These are phyloP conservation scores for Aquilaria malaccensis DNA, from an alignment of 345 rosid genomes.

Conservation along the genomic window DNA sequence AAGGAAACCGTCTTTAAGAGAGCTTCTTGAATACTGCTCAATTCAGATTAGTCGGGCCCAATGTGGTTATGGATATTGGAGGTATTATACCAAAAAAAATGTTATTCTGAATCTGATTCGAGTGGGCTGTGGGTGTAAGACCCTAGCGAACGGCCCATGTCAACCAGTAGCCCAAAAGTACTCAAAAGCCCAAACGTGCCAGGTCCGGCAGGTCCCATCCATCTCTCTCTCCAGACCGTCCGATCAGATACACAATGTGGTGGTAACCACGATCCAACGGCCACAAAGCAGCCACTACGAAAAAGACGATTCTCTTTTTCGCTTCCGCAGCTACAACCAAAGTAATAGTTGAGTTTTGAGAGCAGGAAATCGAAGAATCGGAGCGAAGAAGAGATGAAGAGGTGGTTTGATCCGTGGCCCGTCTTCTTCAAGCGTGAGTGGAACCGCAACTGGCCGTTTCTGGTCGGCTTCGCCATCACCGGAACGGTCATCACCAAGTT, in stretches of 20 bases:
- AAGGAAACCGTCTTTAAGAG: too few species aligned
- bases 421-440: constrained; percentile 83
- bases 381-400: constrained; percentile 23
- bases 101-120: too few species aligned
- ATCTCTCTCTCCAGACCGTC: constrained; percentile 5
- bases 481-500: constrained; percentile 64
- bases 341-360: neutral
- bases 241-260: constrained; percentile 2
- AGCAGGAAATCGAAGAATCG: neutral
- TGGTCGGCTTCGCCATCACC: constrained; percentile 73
- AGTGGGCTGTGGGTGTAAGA: too few species aligned
- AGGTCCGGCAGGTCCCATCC: too few species aligned
- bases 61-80: too few species aligned
- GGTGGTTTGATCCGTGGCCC: constrained; percentile 67
- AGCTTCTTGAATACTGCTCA: too few species aligned
- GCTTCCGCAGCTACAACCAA: neutral
- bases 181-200: too few species aligned
- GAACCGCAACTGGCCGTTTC: constrained; percentile 76
- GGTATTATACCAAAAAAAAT: too few species aligned
- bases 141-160: too few species aligned
- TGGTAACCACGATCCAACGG: constrained; percentile 7
- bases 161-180: too few species aligned
- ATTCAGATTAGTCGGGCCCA: too few species aligned
- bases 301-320: neutral
- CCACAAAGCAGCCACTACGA: neutral